Percentiles rank a stretch among this genome's conserved stretches.
These are phyloP conservation scores for Neolentinus lepideus DNA, from an alignment of 1,284 basidiomycete genomes.

Conservation along the genomic window DNA sequence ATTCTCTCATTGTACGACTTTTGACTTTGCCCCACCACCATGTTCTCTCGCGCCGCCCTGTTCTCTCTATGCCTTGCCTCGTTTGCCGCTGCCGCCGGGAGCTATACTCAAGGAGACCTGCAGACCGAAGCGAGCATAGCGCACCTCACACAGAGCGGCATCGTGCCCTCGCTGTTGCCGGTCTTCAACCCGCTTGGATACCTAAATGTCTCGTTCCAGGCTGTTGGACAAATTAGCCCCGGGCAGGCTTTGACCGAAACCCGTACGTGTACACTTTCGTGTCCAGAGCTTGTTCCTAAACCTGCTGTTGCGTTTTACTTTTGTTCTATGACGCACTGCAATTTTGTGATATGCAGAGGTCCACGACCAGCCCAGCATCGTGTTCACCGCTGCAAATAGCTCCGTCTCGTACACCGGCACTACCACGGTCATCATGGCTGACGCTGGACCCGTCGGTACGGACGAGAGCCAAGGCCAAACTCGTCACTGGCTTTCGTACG, in stretches of 20 bases:
- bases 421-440: constrained; percentile 1
- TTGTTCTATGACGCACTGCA: not conserved
- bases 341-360: not conserved
- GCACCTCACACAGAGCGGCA: not conserved
- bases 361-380: not conserved
- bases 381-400: not conserved
- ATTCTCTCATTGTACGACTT: not conserved
- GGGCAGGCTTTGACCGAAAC: not conserved
- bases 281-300: not conserved
- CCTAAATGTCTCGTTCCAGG: not conserved
- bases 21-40: not conserved
- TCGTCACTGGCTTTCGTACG: not conserved
- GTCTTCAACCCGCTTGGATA: not conserved
- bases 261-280: not conserved
- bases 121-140: not conserved
- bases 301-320: not conserved
- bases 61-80: not conserved
- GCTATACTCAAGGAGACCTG: not conserved
- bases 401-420: not conserved
- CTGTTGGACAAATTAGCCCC: not conserved
- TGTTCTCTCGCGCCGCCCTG: not conserved
- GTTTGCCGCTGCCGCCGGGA: not conserved
- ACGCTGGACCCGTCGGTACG: not conserved
- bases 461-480: constrained; percentile 1
- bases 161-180: not conserved